phyloP scores from a whole-genome alignment of 1,284 basidiomycete genomes.

The Exobasidium cylindrosporum region DNA sequence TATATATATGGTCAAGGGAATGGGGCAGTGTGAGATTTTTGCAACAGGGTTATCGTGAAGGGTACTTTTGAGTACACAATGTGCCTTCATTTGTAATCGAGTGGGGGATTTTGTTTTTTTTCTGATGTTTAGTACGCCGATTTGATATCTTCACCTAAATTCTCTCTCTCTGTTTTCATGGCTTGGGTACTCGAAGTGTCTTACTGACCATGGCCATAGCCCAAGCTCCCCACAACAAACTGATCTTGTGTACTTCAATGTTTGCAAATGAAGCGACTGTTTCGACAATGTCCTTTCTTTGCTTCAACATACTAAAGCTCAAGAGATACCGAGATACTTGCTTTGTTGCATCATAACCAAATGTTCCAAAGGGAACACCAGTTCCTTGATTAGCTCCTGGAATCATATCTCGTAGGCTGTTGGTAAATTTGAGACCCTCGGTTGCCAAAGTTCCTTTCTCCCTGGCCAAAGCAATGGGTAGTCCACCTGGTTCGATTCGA shows the following conservation, averaged over 20 bases:
- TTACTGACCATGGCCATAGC: constrained; percentile 50
- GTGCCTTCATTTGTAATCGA: neutral
- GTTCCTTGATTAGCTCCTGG: constrained; percentile 23
- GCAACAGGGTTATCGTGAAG: no score
- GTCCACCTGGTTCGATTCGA: constrained; percentile 33
- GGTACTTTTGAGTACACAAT: neutral
- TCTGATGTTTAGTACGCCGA: no score
- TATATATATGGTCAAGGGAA: no score
- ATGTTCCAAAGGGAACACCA: constrained; percentile 41
- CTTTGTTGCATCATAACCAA: constrained; percentile 28
- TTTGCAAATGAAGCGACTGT: constrained; percentile 20
- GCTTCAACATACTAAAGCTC: neutral
- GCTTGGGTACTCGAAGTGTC: constrained; percentile 53
- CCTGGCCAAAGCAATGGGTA: constrained; percentile 31
- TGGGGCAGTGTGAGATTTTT: no score
- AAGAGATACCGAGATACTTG: constrained; percentile 16
- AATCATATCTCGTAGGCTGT: constrained; percentile 27
- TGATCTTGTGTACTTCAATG: constrained; percentile 40
- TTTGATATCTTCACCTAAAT: neutral
- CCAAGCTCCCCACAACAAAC: constrained; percentile 46
- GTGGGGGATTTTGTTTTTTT: neutral
- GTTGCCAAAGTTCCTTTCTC: constrained; percentile 27
- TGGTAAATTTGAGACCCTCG: constrained; percentile 40
- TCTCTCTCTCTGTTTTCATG: constrained; percentile 21
- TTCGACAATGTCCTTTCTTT: constrained; percentile 2